These are phyloP conservation scores for Infundibulicybe gibba DNA, from an alignment of 768 basidiomycete genomes.

Conservation along the genomic window DNA sequence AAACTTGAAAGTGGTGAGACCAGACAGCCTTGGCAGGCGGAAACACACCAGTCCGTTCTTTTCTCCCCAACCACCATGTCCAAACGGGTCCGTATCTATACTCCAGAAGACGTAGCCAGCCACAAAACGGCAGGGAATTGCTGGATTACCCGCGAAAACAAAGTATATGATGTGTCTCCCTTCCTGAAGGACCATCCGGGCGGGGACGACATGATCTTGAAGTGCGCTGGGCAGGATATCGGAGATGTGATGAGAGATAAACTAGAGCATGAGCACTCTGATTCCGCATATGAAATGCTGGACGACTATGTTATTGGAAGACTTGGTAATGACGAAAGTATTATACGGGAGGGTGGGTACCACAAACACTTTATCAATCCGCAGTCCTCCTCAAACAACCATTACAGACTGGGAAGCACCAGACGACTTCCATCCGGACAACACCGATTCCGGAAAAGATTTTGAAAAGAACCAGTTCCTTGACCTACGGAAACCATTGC, in stretches of 20 bases:
- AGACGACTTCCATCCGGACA: slow-evolving; percentile 89
- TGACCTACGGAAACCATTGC: slow-evolving; percentile 81
- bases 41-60: neutral
- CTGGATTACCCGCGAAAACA: slow-evolving; percentile 79
- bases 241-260: slow-evolving; percentile 77
- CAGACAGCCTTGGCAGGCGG: too few relatives aligned
- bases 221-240: slow-evolving; percentile 83
- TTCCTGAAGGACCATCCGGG: slow-evolving; percentile 92
- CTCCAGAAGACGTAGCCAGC: slow-evolving; percentile 64
- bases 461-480: slow-evolving; percentile 89
- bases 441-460: slow-evolving; percentile 79
- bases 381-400: neutral
- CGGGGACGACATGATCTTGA: slow-evolving; percentile 86
- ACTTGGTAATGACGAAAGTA: slow-evolving; percentile 68
- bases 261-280: slow-evolving; percentile 83
- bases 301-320: slow-evolving; percentile 85
- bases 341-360: slow-evolving; percentile 73
- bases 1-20: too few relatives aligned
- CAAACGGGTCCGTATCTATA: slow-evolving; percentile 70
- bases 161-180: slow-evolving; percentile 85
- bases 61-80: slow-evolving; percentile 42
- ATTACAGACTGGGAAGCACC: slow-evolving; percentile 79
- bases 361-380: neutral
- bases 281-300: slow-evolving; percentile 89
- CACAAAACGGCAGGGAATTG: slow-evolving; percentile 64